phyloP scores from a whole-genome alignment of 176 grass and related monocot species.

The Paspalum notatum region DNA sequence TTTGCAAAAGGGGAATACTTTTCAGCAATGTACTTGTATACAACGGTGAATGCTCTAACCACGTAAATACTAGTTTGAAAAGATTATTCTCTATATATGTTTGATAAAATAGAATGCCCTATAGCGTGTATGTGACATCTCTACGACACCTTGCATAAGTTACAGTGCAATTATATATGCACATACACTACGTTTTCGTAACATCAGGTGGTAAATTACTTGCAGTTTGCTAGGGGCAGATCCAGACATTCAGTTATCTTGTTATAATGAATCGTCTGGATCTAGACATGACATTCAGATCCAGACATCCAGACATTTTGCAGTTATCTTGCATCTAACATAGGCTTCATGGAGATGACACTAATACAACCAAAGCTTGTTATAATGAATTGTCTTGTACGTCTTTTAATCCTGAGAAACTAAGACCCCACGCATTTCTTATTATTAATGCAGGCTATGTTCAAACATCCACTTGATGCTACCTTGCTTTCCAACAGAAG shows the following conservation, averaged over 20 bases:
- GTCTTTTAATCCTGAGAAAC: no score
- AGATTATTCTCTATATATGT: not conserved
- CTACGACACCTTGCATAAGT: not conserved
- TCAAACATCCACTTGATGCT: not conserved
- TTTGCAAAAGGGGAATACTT: constrained; percentile 14
- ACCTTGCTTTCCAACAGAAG: not conserved
- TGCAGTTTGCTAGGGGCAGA: not conserved
- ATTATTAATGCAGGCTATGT: not conserved
- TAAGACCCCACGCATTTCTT: not conserved
- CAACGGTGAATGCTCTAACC: not conserved
- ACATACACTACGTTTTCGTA: no score
- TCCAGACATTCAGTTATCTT: no score
- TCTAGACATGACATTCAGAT: no score
- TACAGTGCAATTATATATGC: not conserved
- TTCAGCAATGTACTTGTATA: not conserved
- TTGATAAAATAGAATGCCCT: not conserved
- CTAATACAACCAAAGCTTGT: no score
- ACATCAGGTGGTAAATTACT: no score
- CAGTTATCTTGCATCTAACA: no score
- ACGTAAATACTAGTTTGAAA: no score
- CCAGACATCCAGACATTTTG: no score
- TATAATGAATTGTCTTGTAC: no score
- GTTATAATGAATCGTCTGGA: no score
- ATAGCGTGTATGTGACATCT: not conserved
- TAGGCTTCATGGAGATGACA: no score